Evolutionary conservation across 2,329 filamentous ascomycete genomes (phyloP).

Genomic region (Hortaea werneckii): DNA sequence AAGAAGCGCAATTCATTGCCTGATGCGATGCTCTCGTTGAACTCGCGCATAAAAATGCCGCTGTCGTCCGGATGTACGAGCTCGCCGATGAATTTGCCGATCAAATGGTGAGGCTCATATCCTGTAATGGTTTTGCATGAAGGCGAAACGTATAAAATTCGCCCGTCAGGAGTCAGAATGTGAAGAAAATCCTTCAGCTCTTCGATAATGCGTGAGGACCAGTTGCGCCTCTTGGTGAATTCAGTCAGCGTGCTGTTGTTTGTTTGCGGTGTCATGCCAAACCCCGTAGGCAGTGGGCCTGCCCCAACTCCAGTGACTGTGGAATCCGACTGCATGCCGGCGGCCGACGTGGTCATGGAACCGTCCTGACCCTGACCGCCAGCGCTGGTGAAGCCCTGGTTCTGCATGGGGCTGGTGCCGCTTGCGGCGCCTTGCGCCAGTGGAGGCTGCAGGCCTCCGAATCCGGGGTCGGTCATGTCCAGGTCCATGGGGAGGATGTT

Average conservation of each 20-base stretch:
- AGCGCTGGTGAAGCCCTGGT: background rate
- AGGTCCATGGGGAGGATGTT: conserved; percentile 39
- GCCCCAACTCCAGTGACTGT: conserved; percentile 37
- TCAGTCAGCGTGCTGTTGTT: conserved; percentile 50
- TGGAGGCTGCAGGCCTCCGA: conserved; percentile 16
- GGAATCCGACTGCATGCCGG: conserved; percentile 7
- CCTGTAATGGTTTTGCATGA: conserved; percentile 67
- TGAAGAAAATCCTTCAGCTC: conserved; percentile 83
- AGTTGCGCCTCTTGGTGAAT: conserved; percentile 60
- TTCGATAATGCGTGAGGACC: conserved; percentile 81
- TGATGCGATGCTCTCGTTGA: conserved; percentile 78
- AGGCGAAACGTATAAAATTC: conserved; percentile 76
- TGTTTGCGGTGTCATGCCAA: conserved; percentile 35
- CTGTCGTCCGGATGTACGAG: conserved; percentile 80
- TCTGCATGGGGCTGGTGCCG: background rate
- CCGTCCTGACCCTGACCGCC: background rate
- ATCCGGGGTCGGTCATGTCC: conserved; percentile 27
- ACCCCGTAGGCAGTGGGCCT: conserved; percentile 46
- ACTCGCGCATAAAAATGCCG: conserved; percentile 71
- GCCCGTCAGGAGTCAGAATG: conserved; percentile 74
- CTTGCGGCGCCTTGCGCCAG: conserved; percentile 2
- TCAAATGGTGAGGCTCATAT: conserved; percentile 58
- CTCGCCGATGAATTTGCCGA: conserved; percentile 67
- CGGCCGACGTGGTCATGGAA: conserved; percentile 14
- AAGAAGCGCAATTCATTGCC: conserved; percentile 75